Evolutionary conservation across 495 filamentous ascomycete species (phyloP).

Genomic region (Penicillium psychrofluorescens): DNA sequence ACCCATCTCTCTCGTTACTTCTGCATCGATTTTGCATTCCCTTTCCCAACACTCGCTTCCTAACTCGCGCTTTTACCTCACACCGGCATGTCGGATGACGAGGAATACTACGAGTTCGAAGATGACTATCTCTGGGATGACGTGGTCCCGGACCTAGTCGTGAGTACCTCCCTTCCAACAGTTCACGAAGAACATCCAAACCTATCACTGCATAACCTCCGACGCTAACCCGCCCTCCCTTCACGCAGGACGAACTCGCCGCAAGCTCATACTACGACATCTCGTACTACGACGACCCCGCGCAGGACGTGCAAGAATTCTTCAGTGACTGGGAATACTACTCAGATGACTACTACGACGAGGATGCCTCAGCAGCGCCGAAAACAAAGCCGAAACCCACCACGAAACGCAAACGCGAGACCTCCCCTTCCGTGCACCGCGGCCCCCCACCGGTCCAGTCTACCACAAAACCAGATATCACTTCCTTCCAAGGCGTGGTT

Average conservation of each 20-base stretch:
- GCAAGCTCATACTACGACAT: constrained; percentile 36
- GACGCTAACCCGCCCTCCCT: not conserved
- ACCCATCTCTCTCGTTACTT: not conserved
- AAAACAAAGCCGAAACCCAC: not conserved
- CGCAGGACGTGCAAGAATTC: constrained; percentile 33
- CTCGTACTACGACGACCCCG: constrained; percentile 32
- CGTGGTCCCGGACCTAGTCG: constrained; percentile 31
- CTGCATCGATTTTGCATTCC: not conserved
- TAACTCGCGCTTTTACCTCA: not conserved
- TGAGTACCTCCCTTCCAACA: constrained; percentile 12
- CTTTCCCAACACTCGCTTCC: not conserved
- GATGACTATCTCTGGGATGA: constrained; percentile 40
- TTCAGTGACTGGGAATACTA: constrained; percentile 45
- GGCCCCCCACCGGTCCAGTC: constrained; percentile 2
- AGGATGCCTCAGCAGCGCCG: constrained; percentile 19
- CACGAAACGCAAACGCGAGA: constrained; percentile 1
- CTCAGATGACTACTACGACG: constrained; percentile 45
- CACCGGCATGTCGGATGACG: constrained; percentile 41
- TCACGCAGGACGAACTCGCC: constrained; percentile 42
- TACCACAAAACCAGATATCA: constrained; percentile 10
- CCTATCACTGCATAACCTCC: too few species aligned
- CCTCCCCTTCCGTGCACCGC: not conserved
- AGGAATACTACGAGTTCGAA: constrained; percentile 41
- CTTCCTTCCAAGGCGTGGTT: constrained; percentile 33
- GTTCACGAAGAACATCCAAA: too few species aligned